These are phyloP conservation scores for Arthonia radiata DNA, from an alignment of 495 filamentous ascomycete genomes.

Conservation along the genomic window DNA sequence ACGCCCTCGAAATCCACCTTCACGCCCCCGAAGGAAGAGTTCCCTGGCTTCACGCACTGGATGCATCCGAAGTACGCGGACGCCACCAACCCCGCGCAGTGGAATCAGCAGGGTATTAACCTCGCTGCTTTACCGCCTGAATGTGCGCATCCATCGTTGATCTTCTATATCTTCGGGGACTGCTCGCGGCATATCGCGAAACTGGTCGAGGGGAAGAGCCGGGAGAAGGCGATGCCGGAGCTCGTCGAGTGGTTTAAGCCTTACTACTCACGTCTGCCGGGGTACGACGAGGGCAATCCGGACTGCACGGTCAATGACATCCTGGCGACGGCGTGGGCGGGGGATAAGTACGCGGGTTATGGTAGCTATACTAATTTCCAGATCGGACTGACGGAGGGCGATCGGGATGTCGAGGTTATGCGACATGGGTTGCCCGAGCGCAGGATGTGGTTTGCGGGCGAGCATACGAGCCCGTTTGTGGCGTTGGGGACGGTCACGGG, in stretches of 20 bases:
- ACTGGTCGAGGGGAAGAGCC: conserved; percentile 12
- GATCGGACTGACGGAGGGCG: conserved; percentile 43
- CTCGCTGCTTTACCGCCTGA: conserved; percentile 36
- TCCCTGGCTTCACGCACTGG: conserved; percentile 39
- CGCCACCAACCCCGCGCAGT: conserved; percentile 33
- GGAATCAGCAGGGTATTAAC: conserved; percentile 63
- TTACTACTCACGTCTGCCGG: conserved; percentile 50
- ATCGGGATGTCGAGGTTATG: conserved; percentile 48
- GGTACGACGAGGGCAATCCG: conserved; percentile 25
- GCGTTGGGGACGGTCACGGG: conserved; percentile 70
- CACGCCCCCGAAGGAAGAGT: conserved; percentile 5
- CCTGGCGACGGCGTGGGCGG: conserved; percentile 55
- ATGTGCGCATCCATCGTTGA: conserved; percentile 55
- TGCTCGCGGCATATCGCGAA: conserved; percentile 26
- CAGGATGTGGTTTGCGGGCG: conserved; percentile 75
- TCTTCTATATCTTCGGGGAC: conserved; percentile 74
- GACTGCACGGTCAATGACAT: conserved; percentile 37
- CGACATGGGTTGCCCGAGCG: conserved; percentile 41
- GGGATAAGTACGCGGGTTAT: conserved; percentile 60
- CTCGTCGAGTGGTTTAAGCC: conserved; percentile 39
- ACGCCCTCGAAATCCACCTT: conserved; percentile 14
- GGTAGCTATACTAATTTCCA: conserved; percentile 89
- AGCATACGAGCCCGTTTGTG: conserved; percentile 81
- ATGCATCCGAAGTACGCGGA: conserved; percentile 36
- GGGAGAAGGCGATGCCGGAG: conserved; percentile 18